Conservation (phyloP, 139 green algal species). For the Asterochloris erici region DNA sequence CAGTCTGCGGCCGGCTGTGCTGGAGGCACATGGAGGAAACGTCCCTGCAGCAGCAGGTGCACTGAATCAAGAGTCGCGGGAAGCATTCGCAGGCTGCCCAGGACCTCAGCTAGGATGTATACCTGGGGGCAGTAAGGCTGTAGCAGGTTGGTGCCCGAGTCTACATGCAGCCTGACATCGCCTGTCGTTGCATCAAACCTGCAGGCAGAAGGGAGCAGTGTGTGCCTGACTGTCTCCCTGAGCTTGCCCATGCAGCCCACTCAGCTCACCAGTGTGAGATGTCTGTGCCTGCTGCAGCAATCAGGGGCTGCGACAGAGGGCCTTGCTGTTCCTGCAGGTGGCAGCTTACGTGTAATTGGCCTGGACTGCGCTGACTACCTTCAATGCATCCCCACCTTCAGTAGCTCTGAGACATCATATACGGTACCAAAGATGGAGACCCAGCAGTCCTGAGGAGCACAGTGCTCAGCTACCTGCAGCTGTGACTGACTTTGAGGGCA, state of each 20-base stretch:
- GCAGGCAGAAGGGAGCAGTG: not conserved
- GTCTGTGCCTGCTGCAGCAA: slow-evolving; percentile 63
- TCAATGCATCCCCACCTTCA: slow-evolving; percentile 34
- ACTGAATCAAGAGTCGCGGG: not conserved
- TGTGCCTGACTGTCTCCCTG: not conserved
- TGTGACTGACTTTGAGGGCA: no score
- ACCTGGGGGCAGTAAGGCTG: slow-evolving; percentile 47
- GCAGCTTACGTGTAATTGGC: no score
- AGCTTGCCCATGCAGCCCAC: not conserved
- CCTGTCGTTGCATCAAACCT: slow-evolving; percentile 63
- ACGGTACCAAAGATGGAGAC: slow-evolving; percentile 64
- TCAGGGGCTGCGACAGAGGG: slow-evolving; percentile 44
- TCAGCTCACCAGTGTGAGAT: slow-evolving; percentile 64
- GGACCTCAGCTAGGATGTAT: not conserved
- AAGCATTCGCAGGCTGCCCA: no score
- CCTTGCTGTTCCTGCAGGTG: slow-evolving; percentile 45
- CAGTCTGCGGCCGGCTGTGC: slow-evolving; percentile 50
- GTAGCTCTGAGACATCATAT: slow-evolving; percentile 55
- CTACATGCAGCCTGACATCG: slow-evolving; percentile 48
- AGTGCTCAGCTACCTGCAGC: slow-evolving; percentile 57
- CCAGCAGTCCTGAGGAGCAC: slow-evolving; percentile 64
- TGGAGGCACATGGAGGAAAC: slow-evolving; percentile 65
- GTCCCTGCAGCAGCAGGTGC: slow-evolving; percentile 34
- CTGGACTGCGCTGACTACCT: not conserved
- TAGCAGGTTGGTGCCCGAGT: slow-evolving; percentile 51